Evolutionary conservation across 352 stramenopile genomes (phyloP).

Genomic region (Globisporangium acanthophoron): DNA sequence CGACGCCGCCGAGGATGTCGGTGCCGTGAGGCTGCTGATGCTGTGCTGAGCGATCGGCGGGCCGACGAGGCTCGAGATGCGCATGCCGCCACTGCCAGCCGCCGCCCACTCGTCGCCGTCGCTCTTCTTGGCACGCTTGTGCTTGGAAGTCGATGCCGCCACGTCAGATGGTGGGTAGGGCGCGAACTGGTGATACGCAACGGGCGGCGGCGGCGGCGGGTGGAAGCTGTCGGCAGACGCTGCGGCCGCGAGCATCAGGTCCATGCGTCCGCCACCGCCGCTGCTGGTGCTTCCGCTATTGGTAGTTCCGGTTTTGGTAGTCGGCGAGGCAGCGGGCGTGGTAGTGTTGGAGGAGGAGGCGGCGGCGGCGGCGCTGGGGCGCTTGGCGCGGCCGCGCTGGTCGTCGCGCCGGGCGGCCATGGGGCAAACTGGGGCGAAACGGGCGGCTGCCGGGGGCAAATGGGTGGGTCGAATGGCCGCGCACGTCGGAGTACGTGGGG

Average conservation of each 20-base stretch:
- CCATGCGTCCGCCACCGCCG: conserved; percentile 25
- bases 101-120: conserved; percentile 18
- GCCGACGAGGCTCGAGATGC: conserved; percentile 13
- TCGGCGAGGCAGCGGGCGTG: neutral
- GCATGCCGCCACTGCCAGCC: conserved; percentile 7
- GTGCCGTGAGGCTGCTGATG: conserved; percentile 15
- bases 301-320: neutral
- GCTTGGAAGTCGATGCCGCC: conserved; percentile 16
- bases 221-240: conserved; percentile 4
- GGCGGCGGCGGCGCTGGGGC: conserved; percentile 12
- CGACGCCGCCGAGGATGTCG: conserved; percentile 7
- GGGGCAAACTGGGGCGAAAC: too few relatives aligned
- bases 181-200: conserved; percentile 5
- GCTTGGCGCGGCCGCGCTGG: conserved; percentile 26
- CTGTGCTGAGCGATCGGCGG: conserved; percentile 6
- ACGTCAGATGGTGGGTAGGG: neutral
- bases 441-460: neutral
- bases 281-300: neutral
- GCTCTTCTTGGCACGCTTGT: conserved; percentile 49
- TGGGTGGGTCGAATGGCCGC: too few relatives aligned
- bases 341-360: neutral
- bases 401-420: conserved; percentile 21
- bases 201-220: conserved; percentile 1
- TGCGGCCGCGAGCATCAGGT: conserved; percentile 32
- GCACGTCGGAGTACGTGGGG: too few relatives aligned